Evolutionary conservation across 1,139 yeast genomes (phyloP), one percentile per base, ranked within the genome.

Genomic region (Hansenula sp.): DNA sequence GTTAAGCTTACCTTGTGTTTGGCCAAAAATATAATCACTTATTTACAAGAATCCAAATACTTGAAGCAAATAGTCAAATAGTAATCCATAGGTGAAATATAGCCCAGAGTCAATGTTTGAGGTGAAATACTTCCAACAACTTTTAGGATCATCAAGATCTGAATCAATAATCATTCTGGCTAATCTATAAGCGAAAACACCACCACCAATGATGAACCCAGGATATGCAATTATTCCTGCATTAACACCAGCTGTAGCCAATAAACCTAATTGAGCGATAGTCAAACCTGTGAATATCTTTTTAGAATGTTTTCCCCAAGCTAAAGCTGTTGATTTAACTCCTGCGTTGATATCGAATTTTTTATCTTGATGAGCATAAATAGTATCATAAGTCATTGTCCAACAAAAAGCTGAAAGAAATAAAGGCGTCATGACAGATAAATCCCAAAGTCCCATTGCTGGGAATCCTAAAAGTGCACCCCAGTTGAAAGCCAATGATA

Each of bases 301-400:
- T 56, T 83, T 88, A 1, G 96, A 77, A 27, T 76, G 73, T 18
- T 75, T 76, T 3, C 94, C 95, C 97, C 98, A 92, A 6, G 83
- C 88, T 53, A 92, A 73, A 5, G 98, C 98, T 1, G 97, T 88
- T 2, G 96, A 87, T 61, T 90, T 89, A 51, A 94, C 84, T 8
- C 97, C 97, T 0, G 96, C 97, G 41, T 74, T 68, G 40, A 84
- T 66, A 61, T 94, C 99, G 56, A 83, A 94, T 44, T 64, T 66
- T 65, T 94, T 94, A 62, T 94, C 98, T 66, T 94, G 99, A 61
- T 94, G 99, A 1, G 98, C 98, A 61, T 94, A 94, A 32, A 94
- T 79, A 3, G 97, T 87, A 61, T 94, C 99, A 62, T 94, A 94
- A 39, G 84, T 81, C 87, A 94, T 84, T 51, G 96, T 83, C 98